A percentile compares a stretch with the other conserved stretches of the same genome.
phyloP scores from a whole-genome alignment of 768 basidiomycete species.

The Ramaria sp. region DNA sequence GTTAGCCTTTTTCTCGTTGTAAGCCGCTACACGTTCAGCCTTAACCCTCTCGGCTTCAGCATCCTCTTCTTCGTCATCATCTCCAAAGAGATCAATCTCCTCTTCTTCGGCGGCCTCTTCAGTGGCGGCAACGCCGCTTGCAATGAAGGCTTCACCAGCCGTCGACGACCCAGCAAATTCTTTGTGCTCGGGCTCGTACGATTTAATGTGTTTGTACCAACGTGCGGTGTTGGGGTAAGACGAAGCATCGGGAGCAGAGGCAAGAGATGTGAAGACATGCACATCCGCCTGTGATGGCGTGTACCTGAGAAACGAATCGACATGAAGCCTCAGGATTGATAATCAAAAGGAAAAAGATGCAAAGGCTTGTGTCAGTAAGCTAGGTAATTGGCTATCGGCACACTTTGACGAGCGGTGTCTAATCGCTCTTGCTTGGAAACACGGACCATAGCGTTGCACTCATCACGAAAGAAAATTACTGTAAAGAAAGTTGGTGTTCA shows the following conservation, averaged over 20 bases:
- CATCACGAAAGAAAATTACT: slow-evolving; percentile 37
- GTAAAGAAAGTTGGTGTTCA: slow-evolving; percentile 12
- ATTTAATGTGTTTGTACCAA: slow-evolving; percentile 94
- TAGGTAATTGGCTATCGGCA: slow-evolving; percentile 65
- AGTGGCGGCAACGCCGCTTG: slow-evolving; percentile 34
- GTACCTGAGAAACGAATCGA: slow-evolving; percentile 41
- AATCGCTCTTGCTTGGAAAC: slow-evolving; percentile 85
- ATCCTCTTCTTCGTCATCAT: slow-evolving; percentile 73
- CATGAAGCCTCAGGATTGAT: background rate
- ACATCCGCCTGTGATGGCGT: slow-evolving; percentile 93
- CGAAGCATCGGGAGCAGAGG: slow-evolving; percentile 51
- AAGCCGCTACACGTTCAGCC: slow-evolving; percentile 86
- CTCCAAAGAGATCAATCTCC: slow-evolving; percentile 79
- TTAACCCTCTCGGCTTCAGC: slow-evolving; percentile 81
- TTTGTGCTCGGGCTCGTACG: slow-evolving; percentile 67
- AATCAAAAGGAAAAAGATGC: background rate
- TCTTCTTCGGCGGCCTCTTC: slow-evolving; percentile 32
- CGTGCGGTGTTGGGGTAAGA: slow-evolving; percentile 65
- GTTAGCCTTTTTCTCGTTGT: slow-evolving; percentile 85
- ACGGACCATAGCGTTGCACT: slow-evolving; percentile 84
- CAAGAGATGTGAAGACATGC: slow-evolving; percentile 74
- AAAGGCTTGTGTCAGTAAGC: slow-evolving; percentile 46
- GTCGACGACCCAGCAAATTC: slow-evolving; percentile 78
- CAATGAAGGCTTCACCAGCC: slow-evolving; percentile 65
- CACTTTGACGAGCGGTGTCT: slow-evolving; percentile 73